A percentile compares a stretch with the other conserved stretches of the same genome.
phyloP scores from a whole-genome alignment of 2,329 filamentous ascomycete species.

The Trichoderma afroharzianum region DNA sequence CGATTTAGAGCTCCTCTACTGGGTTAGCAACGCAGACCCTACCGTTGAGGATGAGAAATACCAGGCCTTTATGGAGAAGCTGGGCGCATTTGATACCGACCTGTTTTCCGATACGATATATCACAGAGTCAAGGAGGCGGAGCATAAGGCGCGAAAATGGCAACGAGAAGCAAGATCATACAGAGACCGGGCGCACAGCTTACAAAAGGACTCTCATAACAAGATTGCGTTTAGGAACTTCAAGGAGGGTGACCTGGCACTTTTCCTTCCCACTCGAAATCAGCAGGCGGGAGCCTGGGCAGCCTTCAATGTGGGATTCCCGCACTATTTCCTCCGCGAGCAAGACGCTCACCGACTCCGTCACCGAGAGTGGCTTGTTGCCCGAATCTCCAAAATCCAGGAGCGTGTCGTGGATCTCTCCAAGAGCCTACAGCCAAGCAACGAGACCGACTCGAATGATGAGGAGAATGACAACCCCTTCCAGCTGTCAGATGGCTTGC shows the following conservation, averaged over 20 bases:
- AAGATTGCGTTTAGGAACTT: slow-evolving; percentile 96
- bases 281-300: slow-evolving; percentile 95
- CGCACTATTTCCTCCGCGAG: slow-evolving; percentile 94
- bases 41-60: slow-evolving; percentile 71
- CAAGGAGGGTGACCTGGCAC: slow-evolving; percentile 90
- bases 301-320: slow-evolving; percentile 95
- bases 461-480: slow-evolving; percentile 95
- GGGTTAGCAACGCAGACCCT: slow-evolving; percentile 68
- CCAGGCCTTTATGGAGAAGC: slow-evolving; percentile 65
- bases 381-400: slow-evolving; percentile 85
- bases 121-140: slow-evolving; percentile 88
- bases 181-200: slow-evolving; percentile 76
- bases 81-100: slow-evolving; percentile 79
- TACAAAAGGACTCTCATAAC: slow-evolving; percentile 83
- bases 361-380: slow-evolving; percentile 91
- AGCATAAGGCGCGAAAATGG: slow-evolving; percentile 89
- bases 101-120: slow-evolving; percentile 79
- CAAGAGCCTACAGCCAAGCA: slow-evolving; percentile 60
- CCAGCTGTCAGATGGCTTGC: slow-evolving; percentile 86
- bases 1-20: slow-evolving; percentile 73
- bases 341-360: slow-evolving; percentile 83
- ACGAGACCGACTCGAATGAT: slow-evolving; percentile 51
- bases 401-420: slow-evolving; percentile 91
- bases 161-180: slow-evolving; percentile 85
- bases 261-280: slow-evolving; percentile 92